Evolutionary conservation across 2,329 filamentous ascomycete species (phyloP), one percentile per base, ranked within the genome.

Genomic region (Colletotrichum theobromicola): DNA sequence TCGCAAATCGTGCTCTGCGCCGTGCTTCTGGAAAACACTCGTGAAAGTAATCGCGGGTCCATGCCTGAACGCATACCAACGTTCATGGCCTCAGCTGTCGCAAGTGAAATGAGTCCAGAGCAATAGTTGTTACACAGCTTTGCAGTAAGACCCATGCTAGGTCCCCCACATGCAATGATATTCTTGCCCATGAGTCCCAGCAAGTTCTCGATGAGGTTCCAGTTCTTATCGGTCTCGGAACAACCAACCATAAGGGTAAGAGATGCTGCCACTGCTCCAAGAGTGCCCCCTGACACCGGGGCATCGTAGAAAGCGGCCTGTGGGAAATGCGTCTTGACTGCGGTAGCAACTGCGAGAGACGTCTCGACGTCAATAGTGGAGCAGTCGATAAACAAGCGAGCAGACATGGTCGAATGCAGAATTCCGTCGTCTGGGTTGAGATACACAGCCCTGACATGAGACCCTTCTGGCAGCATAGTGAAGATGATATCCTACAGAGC

Each of bases 111-210:
- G 26, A 91, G 82, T 1, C 89, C 90, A 0, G 87, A 90, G 63
- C 88, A 85, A 79, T 92, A 92, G 77, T 92, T 92, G 78, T 92
- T 92, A 69, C 87, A 90, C 7, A 92, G 81, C 80, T 92, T 92
- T 0, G 90, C 89, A 0, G 89, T 87, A 4, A 92, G 85, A 0
- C 90, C 90, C 0, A 91, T 83, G 0, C 87, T 88, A 0, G 88
- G 86, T 0, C 86, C 89, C 4, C 90, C 90, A 76, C 90, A 92
- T 6, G 89, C 83, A 64, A 92, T 88, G 53, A 90, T 81, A 66
- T 88, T 83, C 58, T 84, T 84, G 32, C 90, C 90, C 88, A 92
- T 91, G 55, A 87, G 80, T 79, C 74, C 9, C 37, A 64, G 16
- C 28, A 58, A n/a, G 7, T 16, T 9, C 5, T 58, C 10, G 18